Conservation (phyloP, 345 rosid species). For the Melaleuca quinquenervia region DNA sequence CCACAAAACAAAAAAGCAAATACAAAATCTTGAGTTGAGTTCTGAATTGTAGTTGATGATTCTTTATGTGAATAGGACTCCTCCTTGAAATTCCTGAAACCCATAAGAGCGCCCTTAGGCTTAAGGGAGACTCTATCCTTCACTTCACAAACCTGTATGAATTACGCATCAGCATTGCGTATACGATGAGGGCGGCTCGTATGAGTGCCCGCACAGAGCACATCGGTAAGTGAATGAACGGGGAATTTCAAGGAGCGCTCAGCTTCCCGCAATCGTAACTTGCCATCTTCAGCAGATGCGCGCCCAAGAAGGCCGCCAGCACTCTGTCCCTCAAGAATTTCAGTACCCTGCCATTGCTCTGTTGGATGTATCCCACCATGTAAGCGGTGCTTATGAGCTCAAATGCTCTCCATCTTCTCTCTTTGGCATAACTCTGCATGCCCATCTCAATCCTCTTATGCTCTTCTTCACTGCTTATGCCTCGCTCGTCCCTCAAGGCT, state of each 20-base stretch:
- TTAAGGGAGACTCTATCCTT: not conserved
- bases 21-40: not conserved
- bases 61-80: not conserved
- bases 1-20: not conserved
- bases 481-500: conserved; percentile 10
- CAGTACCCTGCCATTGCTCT: conserved; percentile 3
- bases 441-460: conserved; percentile 20
- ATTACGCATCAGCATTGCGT: not conserved
- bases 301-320: not conserved
- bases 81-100: not conserved
- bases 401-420: conserved; percentile 40
- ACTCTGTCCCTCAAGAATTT: conserved; percentile 13
- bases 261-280: conserved; percentile 27
- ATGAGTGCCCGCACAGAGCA: too few species aligned
- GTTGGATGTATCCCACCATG: conserved; percentile 18
- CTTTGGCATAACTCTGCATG: conserved; percentile 11
- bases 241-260: not conserved
- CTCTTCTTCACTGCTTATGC: not conserved
- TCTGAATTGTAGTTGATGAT: not conserved
- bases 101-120: not conserved
- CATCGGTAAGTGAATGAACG: not conserved
- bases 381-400: conserved; percentile 20
- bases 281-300: not conserved
- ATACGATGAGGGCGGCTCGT: not conserved
- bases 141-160: not conserved